Conservation (phyloP, 2,329 filamentous ascomycete species). For the Bipolaris sorokiniana region DNA sequence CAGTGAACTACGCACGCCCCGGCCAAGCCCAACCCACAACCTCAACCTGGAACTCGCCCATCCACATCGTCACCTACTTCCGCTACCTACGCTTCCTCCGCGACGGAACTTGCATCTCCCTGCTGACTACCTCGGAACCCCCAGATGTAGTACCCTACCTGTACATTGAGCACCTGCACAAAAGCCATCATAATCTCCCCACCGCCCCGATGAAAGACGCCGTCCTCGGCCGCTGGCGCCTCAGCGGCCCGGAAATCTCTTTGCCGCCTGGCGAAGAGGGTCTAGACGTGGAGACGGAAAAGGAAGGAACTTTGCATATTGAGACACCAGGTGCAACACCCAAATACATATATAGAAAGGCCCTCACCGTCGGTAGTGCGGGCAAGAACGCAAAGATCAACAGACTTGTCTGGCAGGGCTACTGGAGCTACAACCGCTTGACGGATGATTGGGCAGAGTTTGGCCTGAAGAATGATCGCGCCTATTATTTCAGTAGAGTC, state of each 20-base stretch:
- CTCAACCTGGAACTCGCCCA: conserved; percentile 76
- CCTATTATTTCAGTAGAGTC: conserved; percentile 67
- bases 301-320: conserved; percentile 63
- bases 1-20: conserved; percentile 89
- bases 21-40: conserved; percentile 75
- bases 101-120: conserved; percentile 80
- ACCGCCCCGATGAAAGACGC: conserved; percentile 71
- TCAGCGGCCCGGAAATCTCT: conserved; percentile 58
- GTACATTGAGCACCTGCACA: conserved; percentile 69
- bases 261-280: neutral
- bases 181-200: conserved; percentile 51
- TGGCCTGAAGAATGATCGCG: conserved; percentile 64
- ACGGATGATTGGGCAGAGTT: conserved; percentile 94
- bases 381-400: conserved; percentile 73
- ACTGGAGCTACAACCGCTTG: conserved; percentile 87
- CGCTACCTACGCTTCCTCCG: conserved; percentile 95
- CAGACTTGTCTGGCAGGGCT: conserved; percentile 85
- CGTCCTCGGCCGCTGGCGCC: conserved; percentile 68
- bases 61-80: conserved; percentile 98
- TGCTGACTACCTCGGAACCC: conserved; percentile 82
- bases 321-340: conserved; percentile 83
- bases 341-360: conserved; percentile 86
- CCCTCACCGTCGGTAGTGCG: conserved; percentile 71
- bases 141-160: conserved; percentile 86
- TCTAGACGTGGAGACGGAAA: conserved; percentile 16